phyloP scores from a whole-genome alignment of 306 rosid genomes.

The Prunus kanzakura region DNA sequence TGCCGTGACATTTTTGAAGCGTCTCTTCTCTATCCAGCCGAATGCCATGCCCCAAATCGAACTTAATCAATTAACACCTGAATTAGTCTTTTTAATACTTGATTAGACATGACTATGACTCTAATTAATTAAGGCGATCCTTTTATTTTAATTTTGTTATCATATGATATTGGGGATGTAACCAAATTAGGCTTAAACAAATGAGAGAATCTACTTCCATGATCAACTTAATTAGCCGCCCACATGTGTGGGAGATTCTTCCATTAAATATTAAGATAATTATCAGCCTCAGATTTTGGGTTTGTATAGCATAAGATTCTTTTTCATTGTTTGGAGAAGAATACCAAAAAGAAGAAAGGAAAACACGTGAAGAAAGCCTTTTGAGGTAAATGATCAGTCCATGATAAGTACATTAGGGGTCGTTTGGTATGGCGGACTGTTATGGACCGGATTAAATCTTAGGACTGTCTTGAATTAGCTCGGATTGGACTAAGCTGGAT shows the following conservation, averaged over 20 bases:
- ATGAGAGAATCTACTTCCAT: background rate
- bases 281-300: background rate
- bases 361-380: background rate
- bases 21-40: too few relatives aligned
- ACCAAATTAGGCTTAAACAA: background rate
- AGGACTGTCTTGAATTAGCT: too few relatives aligned
- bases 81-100: background rate
- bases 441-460: too few relatives aligned
- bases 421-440: too few relatives aligned
- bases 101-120: background rate
- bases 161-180: too few relatives aligned
- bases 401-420: too few relatives aligned
- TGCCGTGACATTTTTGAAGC: background rate
- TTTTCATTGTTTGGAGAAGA: background rate
- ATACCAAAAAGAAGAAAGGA: background rate
- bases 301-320: background rate
- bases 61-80: background rate
- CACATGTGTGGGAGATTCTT: background rate
- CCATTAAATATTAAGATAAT: background rate
- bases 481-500: too few relatives aligned
- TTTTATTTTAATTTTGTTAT: too few relatives aligned
- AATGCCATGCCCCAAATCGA: background rate
- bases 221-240: too few relatives aligned
- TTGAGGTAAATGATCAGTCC: too few relatives aligned
- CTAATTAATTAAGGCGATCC: too few relatives aligned